Evolutionary conservation across 2,329 filamentous ascomycete genomes (phyloP), one percentile per base, ranked within the genome.

Genomic region (Fusarium incarnatum): DNA sequence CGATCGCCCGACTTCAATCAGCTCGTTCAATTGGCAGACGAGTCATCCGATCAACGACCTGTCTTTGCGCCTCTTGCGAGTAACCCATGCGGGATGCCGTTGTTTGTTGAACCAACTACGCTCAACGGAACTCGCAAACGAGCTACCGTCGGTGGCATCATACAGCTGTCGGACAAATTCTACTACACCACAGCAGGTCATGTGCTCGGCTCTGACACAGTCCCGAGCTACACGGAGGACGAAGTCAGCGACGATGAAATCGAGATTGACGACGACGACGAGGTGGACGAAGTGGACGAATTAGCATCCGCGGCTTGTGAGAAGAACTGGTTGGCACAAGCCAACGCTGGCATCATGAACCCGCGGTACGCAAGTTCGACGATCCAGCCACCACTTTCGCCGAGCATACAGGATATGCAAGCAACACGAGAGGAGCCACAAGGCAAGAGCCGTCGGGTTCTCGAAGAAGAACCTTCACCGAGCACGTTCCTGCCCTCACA

Each of bases 181-280:
- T 37, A 37, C 10, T 37, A 37, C 18, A 37, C 34, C 18, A 37
- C 34, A n/a, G 34, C 34, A 37, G 34, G 34, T 8, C 34, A 37
- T 37, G 34, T 37, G 18, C 1, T 37, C 10, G 0, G 7, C 6
- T 1, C 34, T 0, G 34, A 37, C 10, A n/a, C 18, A 1, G 10
- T 0, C 34, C 34, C 18, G 34, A 37, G 34, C 18, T 37, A 37
- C 18, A n/a, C 34, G 2, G 34, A 37, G 34, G 18, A 37, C 10
- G 18, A 37, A 2, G 3, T 12, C 18, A 37, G 18, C 34, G 34
- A 37, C 6, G 10, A 37, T 1, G 34, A 37, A n/a, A n/a, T 37
- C 2, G 34, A 37, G 18, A 37, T 37, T n/a, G 34, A 37, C 3
- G 2, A 2, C 6, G 34, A 37, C 10, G 18, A 37, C 6, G 34